These are phyloP conservation scores for Globisporangium cylindrosporum DNA, from an alignment of 352 stramenopile species.

Conservation along the genomic window DNA sequence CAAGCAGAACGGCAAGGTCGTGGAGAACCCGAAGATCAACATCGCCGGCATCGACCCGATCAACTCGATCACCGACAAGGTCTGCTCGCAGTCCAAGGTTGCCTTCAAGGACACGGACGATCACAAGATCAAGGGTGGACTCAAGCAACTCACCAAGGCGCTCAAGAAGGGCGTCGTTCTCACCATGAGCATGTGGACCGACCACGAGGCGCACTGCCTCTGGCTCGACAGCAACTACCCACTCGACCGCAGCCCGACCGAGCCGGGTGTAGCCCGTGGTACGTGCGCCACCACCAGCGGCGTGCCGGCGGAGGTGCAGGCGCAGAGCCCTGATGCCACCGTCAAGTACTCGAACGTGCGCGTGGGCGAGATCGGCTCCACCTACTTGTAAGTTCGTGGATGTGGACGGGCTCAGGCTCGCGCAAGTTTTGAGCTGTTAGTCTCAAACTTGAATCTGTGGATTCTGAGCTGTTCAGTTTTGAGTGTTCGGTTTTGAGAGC, in stretches of 20 bases:
- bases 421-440: too few relatives aligned
- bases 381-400: constrained; percentile 12
- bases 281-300: constrained; percentile 52
- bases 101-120: constrained; percentile 52
- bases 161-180: constrained; percentile 61
- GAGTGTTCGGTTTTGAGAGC: too few relatives aligned
- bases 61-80: constrained; percentile 45
- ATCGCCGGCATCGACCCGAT: constrained; percentile 23
- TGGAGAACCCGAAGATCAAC: constrained; percentile 32
- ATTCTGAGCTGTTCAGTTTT: too few relatives aligned
- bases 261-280: constrained; percentile 53
- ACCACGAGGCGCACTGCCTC: constrained; percentile 59
- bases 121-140: constrained; percentile 42
- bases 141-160: constrained; percentile 54
- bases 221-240: constrained; percentile 76
- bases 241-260: constrained; percentile 25
- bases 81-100: constrained; percentile 46
- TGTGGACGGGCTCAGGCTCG: too few relatives aligned
- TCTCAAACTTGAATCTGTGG: too few relatives aligned
- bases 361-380: constrained; percentile 63
- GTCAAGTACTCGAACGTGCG: constrained; percentile 76
- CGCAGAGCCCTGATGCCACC: constrained; percentile 47
- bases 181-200: constrained; percentile 71
- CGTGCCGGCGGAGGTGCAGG: constrained; percentile 41
- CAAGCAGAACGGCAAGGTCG: constrained; percentile 52